Percentiles rank a stretch among this genome's conserved stretches.
These are phyloP conservation scores for Hanseniaspora pseudoguilliermondii DNA, from an alignment of 805 yeast genomes.

Conservation along the genomic window DNA sequence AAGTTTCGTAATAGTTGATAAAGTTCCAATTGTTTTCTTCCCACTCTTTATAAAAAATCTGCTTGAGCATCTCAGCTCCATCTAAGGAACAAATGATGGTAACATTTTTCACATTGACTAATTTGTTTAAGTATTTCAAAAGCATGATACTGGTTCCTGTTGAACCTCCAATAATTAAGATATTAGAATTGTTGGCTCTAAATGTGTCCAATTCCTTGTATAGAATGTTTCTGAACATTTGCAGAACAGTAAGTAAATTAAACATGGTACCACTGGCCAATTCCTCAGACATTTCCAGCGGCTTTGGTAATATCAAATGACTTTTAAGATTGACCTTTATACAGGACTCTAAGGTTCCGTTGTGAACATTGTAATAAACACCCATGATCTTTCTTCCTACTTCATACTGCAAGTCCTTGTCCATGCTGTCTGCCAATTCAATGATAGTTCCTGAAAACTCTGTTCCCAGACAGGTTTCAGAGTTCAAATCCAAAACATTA, in stretches of 20 bases:
- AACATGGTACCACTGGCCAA: conserved; percentile 57
- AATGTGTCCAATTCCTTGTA: conserved; percentile 17
- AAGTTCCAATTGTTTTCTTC: conserved; percentile 15
- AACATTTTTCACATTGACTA: conserved; percentile 26
- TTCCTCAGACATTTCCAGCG: conserved; percentile 33
- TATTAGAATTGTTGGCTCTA: conserved; percentile 32
- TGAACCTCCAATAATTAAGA: conserved; percentile 65
- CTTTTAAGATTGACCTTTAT: conserved; percentile 40
- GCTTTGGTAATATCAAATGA: conserved; percentile 38
- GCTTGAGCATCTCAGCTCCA: conserved; percentile 21
- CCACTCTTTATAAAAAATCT: conserved; percentile 18
- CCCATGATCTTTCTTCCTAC: conserved; percentile 62
- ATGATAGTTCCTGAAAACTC: conserved; percentile 53
- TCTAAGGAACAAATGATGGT: conserved; percentile 21
- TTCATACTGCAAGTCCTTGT: conserved; percentile 25
- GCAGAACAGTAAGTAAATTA: conserved; percentile 48
- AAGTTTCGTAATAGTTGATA: conserved; percentile 11
- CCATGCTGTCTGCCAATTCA: conserved; percentile 39
- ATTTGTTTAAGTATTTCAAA: conserved; percentile 22
- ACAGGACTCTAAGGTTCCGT: conserved; percentile 48
- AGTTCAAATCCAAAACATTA: conserved; percentile 34
- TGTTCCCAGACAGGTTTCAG: conserved; percentile 55
- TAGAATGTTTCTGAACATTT: conserved; percentile 30
- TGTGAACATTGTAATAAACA: conserved; percentile 36
- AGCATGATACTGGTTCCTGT: conserved; percentile 32